Evolutionary conservation across 1,139 yeast species (phyloP), one percentile per base, ranked within the genome.

Genomic region (Geotrichum bryndzae): DNA sequence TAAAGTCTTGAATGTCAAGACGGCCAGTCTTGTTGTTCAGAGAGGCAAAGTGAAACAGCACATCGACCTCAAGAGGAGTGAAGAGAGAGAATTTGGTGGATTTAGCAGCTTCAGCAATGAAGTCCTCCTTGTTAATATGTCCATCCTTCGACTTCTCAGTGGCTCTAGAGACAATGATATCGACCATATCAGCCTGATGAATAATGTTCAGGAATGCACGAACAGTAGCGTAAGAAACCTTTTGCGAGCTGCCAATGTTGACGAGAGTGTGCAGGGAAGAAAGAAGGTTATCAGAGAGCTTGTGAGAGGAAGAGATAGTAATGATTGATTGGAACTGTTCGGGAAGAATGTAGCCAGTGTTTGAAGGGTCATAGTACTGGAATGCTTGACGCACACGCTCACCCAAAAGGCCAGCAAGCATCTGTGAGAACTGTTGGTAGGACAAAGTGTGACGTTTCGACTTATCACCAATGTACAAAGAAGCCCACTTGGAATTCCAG

Each of bases 371-470:
- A 61, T 70, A 77, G 65, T 70, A 65, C 64, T 69, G 72, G 70
- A 79, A 78, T 35, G 80, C 80, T 70, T 78, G 81, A 53, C 81
- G 75, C 27, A 78, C 80, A 22, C 81, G 78, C 68, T 78, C 81
- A 51, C 81, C 82, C 59, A 75, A 72, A 53, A 78, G 70, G 38
- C 81, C 81, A 55, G 76, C 69, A 57, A 78, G 70, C 81, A 78
- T 78, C 66, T 79, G 81, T 35, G 78, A 76, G 67, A 78, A 79
- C 73, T 76, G 78, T 59, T 69, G 68, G 68, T 79, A 79, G 48
- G 78, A 69, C 72, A 78, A 67, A 31, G 72, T 65, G 64, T 78
- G 80, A 33, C 81, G 74, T 56, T 72, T 66, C 31, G 70, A 66
- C 62, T 70, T 67, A 65, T 70, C 75, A 18, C 82, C 82, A 56